Conservation (phyloP, 306 rosid species). For the Canavalia gladiata region DNA sequence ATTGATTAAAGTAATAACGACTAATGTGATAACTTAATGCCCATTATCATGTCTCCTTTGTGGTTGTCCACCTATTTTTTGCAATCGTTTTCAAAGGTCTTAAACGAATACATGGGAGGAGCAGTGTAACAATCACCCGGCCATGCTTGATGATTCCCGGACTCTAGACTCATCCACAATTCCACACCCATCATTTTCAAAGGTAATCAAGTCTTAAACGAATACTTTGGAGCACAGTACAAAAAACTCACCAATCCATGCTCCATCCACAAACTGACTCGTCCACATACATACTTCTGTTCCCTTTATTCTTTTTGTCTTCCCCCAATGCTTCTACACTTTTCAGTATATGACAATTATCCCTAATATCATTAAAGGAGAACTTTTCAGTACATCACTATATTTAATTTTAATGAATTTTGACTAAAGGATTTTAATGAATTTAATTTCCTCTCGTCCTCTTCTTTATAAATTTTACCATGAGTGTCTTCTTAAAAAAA, state of each 20-base stretch:
- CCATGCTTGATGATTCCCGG: neutral
- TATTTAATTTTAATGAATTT: neutral
- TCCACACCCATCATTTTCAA: conserved; percentile 22
- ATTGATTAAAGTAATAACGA: neutral
- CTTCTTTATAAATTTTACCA: neutral
- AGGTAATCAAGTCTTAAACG: neutral
- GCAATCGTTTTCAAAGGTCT: neutral
- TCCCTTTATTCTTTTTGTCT: neutral
- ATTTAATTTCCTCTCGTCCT: neutral
- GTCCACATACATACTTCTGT: neutral
- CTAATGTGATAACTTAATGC: neutral
- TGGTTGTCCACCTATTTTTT: neutral
- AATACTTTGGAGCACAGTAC: neutral
- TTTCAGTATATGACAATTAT: neutral
- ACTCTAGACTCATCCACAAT: conserved; percentile 8
- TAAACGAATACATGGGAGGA: neutral
- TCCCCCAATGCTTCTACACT: neutral
- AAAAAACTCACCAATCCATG: neutral
- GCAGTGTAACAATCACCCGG: neutral
- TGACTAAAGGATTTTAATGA: neutral
- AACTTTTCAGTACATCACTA: neutral
- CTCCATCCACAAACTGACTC: neutral
- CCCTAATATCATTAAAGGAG: neutral
- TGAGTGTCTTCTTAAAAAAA: neutral
- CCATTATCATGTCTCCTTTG: neutral